Evolutionary conservation across 768 basidiomycete species (phyloP), one percentile per base, ranked within the genome.

Genomic region (Pisolithus microcarpus): DNA sequence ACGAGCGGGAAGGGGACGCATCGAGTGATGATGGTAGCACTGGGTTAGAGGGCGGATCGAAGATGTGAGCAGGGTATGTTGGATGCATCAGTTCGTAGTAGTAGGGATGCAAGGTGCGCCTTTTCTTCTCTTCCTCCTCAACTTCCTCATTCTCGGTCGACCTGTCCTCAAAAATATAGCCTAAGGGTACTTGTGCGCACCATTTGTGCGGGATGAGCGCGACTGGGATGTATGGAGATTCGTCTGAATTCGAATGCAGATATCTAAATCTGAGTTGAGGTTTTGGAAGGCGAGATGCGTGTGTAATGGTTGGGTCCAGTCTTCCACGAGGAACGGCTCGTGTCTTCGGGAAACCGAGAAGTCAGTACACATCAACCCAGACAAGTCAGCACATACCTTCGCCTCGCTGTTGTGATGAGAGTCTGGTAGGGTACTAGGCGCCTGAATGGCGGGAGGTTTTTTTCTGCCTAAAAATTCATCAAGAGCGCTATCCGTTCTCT

Each of bases 181-280:
- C 86, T n/a, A 92, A 72, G 1, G 91, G 90, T 1, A 92, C 84
- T 64, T 83, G 76, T 3, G 91, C 85, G 61, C 94, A 84, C 65
- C 82, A 86, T 68, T 96, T 97, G 59, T 82, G 80, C 0, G 76
- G 65, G 16, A 96, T 72, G 48, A 61, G 61, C 21, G 58, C 34
- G 2, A 74, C 70, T 0, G 91, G 88, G 52, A 74, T 75, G 82
- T 89, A 94, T 0, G 79, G 73, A 3, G 75, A 57, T 23, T 68
- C 58, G 49, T 80, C 75, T 21, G 65, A 70, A 58, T 90, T 91
- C 61, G 85, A 75, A 7, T 71, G 68, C 43, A 74, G 74, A 23
- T 70, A 67, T 50, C 75, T 79, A 72, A 97, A 97, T 11, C 63
- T 62, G 1, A 84, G 64, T 61, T 99, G 95, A 1, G 95, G 93